A percentile compares a stretch with the other conserved stretches of the same genome.
Conservation (phyloP, 2,329 filamentous ascomycete genomes). For the Geosmithia putterillii region DNA sequence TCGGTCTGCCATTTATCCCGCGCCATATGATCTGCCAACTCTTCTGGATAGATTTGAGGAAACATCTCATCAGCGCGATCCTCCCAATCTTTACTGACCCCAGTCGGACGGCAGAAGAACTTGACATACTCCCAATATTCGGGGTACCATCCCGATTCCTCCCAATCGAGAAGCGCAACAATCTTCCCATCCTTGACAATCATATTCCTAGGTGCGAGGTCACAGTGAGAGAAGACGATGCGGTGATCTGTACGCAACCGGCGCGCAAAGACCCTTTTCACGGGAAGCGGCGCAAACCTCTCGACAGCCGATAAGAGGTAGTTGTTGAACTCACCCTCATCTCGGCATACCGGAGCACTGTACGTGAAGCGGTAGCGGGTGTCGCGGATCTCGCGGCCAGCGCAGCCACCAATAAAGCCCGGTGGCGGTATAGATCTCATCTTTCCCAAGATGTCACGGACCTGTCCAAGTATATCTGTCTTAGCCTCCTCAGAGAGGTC, state of each 20-base stretch:
- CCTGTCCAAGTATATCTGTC: conserved; percentile 5
- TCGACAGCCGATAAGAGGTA: conserved; percentile 9
- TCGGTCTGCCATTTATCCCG: conserved; percentile 9
- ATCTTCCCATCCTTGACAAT: conserved; percentile 19
- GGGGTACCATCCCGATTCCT: conserved; percentile 4
- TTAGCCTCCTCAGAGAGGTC: not conserved
- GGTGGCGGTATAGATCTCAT: conserved; percentile 13
- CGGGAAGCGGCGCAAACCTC: conserved; percentile 9
- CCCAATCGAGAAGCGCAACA: conserved; percentile 3
- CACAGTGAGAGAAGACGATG: conserved; percentile 36
- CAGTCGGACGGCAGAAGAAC: conserved; percentile 6
- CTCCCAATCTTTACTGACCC: conserved; percentile 9
- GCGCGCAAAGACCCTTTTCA: conserved; percentile 1
- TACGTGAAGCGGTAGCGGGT: conserved; percentile 9
- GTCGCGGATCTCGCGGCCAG: conserved; percentile 13
- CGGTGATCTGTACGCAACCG: conserved; percentile 11
- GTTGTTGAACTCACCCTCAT: conserved; percentile 12
- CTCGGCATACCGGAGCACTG: conserved; percentile 8
- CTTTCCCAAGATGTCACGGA: conserved; percentile 10
- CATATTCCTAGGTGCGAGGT: conserved; percentile 33
- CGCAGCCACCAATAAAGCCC: conserved; percentile 12
- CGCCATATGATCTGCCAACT: conserved; percentile 11
- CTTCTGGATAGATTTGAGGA: conserved; percentile 10
- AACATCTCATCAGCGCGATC: conserved; percentile 12
- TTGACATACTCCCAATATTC: conserved; percentile 10